Evolutionary conservation across 352 stramenopile genomes (phyloP), one percentile per base, ranked within the genome.

Genomic region (Pilasporangium apinafurcum): DNA sequence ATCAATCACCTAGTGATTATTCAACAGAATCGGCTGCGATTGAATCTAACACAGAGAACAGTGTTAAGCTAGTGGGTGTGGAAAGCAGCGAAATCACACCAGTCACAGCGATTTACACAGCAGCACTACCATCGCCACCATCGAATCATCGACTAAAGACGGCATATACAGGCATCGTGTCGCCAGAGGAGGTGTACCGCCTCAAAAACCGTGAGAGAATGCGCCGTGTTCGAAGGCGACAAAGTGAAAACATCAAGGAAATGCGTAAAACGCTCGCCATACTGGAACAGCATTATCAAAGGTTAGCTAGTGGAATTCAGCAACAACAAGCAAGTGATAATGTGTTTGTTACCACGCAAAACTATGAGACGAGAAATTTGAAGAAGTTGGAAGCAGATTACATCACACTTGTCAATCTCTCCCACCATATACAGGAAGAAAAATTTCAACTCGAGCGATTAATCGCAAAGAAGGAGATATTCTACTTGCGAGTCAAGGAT

Each of bases 121-220:
- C n/a, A n/a, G n/a, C n/a, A n/a, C n/a, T n/a, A n/a, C n/a, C n/a
- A n/a, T n/a, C n/a, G n/a, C n/a, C n/a, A n/a, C n/a, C n/a, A n/a
- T n/a, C n/a, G n/a, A n/a, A n/a, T n/a, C n/a, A n/a, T n/a, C n/a
- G n/a, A n/a, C n/a, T n/a, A n/a, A n/a, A n/a, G n/a, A n/a, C n/a
- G n/a, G n/a, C n/a, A n/a, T n/a, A n/a, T n/a, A n/a, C n/a, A n/a
- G n/a, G n/a, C n/a, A n/a, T n/a, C n/a, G n/a, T n/a, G n/a, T n/a
- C 63, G 12, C 66, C 66, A 24, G 41, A 75, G 18, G 66, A 79
- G 49, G 65, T 79, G 33, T 63, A 63, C 9, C 63, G 66, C 42
- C 72, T 73, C 49, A 53, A 63, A 24, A 79, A 79, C 48, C 60
- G 66, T 20, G 66, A 79, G 51, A 75, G 63, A 14, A 79, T 75